A percentile compares a stretch with the other conserved stretches of the same genome.
phyloP scores from a whole-genome alignment of 2,329 filamentous ascomycete genomes.

The Bisporella sp. region DNA sequence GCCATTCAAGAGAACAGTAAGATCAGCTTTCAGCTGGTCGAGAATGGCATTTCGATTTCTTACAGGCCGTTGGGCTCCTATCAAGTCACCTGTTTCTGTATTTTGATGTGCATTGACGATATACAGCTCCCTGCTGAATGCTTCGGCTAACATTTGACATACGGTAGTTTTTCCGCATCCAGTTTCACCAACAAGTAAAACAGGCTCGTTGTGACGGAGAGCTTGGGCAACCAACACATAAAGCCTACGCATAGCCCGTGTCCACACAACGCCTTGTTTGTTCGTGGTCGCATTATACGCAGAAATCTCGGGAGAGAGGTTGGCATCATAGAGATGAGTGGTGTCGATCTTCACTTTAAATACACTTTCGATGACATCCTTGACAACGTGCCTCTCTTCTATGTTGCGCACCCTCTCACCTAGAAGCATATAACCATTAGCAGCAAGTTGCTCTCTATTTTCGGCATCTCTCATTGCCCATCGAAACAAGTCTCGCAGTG shows the following conservation, averaged over 20 bases:
- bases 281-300: constrained; percentile 40
- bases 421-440: constrained; percentile 93
- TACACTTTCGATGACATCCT: constrained; percentile 78
- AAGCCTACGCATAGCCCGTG: constrained; percentile 83
- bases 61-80: constrained; percentile 88
- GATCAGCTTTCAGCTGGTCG: constrained; percentile 55
- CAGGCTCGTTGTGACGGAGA: constrained; percentile 83
- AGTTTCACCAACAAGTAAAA: constrained; percentile 91
- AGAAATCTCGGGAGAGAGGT: constrained; percentile 48
- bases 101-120: constrained; percentile 98
- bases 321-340: constrained; percentile 61
- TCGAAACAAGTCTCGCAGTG: constrained; percentile 87
- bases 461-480: constrained; percentile 87
- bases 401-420: constrained; percentile 90
- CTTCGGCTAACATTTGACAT: constrained; percentile 83
- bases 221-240: constrained; percentile 86
- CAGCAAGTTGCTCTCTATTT: constrained; percentile 78
- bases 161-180: constrained; percentile 98
- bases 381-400: constrained; percentile 79
- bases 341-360: constrained; percentile 82
- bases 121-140: constrained; percentile 66
- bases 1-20: constrained; percentile 40
- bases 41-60: constrained; percentile 74
- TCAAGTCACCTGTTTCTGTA: constrained; percentile 93
- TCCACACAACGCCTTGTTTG: constrained; percentile 77